Percentiles rank a stretch among this genome's conserved stretches.
Evolutionary conservation across 1,284 basidiomycete genomes (phyloP).

Genomic region (Ceratobasidium sp.): DNA sequence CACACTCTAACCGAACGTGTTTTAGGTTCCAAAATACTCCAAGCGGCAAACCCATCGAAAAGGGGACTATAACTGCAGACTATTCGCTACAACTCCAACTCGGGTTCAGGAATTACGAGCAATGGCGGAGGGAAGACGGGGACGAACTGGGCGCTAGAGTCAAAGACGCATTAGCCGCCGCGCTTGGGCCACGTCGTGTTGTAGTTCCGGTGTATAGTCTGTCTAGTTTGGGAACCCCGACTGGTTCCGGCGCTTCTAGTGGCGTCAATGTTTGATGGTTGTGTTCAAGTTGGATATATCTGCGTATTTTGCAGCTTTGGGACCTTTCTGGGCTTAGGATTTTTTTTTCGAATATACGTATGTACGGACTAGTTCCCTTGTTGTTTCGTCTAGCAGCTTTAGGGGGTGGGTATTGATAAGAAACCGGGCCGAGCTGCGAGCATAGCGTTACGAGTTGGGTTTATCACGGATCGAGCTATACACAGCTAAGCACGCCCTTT

Average conservation of each 20-base stretch:
- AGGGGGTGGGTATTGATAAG: too few species aligned
- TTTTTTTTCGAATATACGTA: too few species aligned
- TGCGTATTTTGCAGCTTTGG: too few species aligned
- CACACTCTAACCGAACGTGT: background rate
- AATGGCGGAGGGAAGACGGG: background rate
- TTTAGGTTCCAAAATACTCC: constrained; percentile 42
- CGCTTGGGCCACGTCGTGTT: constrained; percentile 11
- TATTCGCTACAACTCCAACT: constrained; percentile 44
- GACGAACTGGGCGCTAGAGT: background rate
- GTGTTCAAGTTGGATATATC: too few species aligned
- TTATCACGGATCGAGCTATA: too few species aligned
- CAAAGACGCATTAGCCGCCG: background rate
- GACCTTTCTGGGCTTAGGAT: too few species aligned
- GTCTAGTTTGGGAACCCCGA: background rate
- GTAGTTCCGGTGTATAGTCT: background rate
- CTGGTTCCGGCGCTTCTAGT: background rate
- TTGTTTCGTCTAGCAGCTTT: too few species aligned
- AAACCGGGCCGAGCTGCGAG: too few species aligned
- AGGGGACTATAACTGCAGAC: constrained; percentile 31
- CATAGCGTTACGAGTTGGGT: too few species aligned
- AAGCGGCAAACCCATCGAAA: constrained; percentile 29
- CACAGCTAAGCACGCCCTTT: too few species aligned
- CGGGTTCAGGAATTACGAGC: constrained; percentile 33
- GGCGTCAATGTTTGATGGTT: too few species aligned
- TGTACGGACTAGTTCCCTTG: too few species aligned